These are phyloP conservation scores for Acacia concinna DNA, from an alignment of 331 rosid genomes.

Conservation along the genomic window DNA sequence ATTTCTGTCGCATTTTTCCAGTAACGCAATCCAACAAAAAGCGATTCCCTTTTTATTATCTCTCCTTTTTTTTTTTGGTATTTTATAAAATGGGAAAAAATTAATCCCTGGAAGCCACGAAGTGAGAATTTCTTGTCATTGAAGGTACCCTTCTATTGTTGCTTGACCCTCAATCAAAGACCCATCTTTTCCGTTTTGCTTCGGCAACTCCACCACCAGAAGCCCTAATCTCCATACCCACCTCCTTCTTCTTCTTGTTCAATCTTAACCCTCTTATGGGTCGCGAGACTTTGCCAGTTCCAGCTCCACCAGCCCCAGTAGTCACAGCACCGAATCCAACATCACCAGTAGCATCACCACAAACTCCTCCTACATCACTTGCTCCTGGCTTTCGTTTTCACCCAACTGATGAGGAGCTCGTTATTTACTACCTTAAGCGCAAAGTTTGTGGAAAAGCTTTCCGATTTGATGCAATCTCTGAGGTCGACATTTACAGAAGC, in stretches of 20 bases:
- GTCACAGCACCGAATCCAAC: constrained; percentile 23
- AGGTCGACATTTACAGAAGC: constrained; percentile 90
- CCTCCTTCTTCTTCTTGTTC: background rate
- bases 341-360: constrained; percentile 17
- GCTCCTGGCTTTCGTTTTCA: constrained; percentile 98
- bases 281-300: constrained; percentile 48
- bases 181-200: constrained; percentile 60
- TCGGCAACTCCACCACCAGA: constrained; percentile 39
- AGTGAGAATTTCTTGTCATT: constrained; percentile 90
- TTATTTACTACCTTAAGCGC: constrained; percentile 92
- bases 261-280: constrained; percentile 48
- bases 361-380: constrained; percentile 68
- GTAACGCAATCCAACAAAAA: constrained; percentile 11
- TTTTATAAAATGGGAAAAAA: background rate
- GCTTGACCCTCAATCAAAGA: constrained; percentile 95
- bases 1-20: constrained; percentile 24
- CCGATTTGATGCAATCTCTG: constrained; percentile 88
- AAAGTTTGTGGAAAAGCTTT: constrained; percentile 77
- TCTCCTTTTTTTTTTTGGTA: background rate
- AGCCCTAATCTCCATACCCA: constrained; percentile 56
- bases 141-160: constrained; percentile 89
- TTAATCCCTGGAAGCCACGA: constrained; percentile 32
- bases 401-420: constrained; percentile 96
- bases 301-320: constrained; percentile 35
- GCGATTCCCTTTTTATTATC: background rate